Percentiles rank a stretch among this genome's conserved stretches.
Conservation (phyloP, 441 rosid species). For the Omphalea diandra region DNA sequence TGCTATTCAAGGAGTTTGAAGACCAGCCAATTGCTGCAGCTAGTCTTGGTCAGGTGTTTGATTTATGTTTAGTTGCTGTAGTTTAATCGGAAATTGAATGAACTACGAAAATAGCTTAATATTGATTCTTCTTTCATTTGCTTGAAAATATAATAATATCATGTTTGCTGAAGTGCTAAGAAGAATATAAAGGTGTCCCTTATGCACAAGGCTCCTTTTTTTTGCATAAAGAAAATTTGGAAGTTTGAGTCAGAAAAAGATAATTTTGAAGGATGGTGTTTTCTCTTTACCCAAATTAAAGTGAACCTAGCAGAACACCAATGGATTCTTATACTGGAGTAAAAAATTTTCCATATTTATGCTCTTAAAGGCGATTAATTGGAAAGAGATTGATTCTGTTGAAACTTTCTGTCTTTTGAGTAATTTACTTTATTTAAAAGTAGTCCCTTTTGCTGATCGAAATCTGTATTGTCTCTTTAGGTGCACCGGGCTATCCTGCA, state of each 20-base stretch:
- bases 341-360: neutral
- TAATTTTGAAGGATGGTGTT: neutral
- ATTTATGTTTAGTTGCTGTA: constrained; percentile 23
- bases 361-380: no score
- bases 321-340: neutral
- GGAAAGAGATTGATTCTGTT: neutral
- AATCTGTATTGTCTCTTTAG: constrained; percentile 38
- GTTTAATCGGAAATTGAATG: neutral
- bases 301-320: neutral
- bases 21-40: constrained; percentile 98
- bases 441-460: constrained; percentile 17
- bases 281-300: neutral
- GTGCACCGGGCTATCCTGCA: constrained; percentile 92
- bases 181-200: neutral
- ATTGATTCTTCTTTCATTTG: neutral
- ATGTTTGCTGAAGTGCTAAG: neutral
- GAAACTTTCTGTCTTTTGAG: constrained; percentile 2
- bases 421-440: neutral
- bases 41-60: constrained; percentile 98
- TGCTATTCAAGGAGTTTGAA: constrained; percentile 78
- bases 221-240: neutral
- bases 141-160: neutral
- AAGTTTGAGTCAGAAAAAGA: neutral
- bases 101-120: neutral
- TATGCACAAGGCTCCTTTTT: neutral